Conservation (phyloP, 805 yeast species). For the Alloascoidea africana region DNA sequence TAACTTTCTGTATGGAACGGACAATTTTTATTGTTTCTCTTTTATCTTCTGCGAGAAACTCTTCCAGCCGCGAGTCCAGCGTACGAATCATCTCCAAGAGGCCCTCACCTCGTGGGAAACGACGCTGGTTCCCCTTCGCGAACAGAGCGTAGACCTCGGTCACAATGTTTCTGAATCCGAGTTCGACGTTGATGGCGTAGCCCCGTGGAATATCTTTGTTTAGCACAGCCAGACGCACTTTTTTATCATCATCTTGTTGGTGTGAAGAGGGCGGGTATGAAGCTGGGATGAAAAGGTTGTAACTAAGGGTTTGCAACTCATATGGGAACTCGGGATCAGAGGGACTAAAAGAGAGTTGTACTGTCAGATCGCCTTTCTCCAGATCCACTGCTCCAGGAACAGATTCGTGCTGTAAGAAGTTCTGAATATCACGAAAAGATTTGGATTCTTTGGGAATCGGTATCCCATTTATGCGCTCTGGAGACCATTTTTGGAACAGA, state of each 20-base stretch:
- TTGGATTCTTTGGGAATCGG: too few species aligned
- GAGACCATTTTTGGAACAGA: too few species aligned
- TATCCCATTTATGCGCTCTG: too few species aligned
- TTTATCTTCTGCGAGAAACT: constrained; percentile 41
- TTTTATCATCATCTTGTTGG: neutral
- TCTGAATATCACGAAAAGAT: too few species aligned
- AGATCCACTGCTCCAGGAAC: too few species aligned
- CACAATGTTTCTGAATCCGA: constrained; percentile 36
- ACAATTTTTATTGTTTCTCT: constrained; percentile 49
- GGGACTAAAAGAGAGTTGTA: neutral
- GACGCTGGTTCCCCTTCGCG: constrained; percentile 15
- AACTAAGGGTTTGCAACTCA: neutral
- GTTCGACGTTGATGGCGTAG: constrained; percentile 47
- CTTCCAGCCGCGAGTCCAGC: constrained; percentile 43
- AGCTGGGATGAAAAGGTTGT: neutral
- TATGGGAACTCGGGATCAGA: constrained; percentile 1
- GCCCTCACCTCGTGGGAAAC: constrained; percentile 25
- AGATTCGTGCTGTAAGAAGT: too few species aligned
- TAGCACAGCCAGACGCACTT: constrained; percentile 29
- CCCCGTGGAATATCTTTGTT: constrained; percentile 63
- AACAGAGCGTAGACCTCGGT: neutral
- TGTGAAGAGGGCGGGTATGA: neutral
- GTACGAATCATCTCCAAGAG: constrained; percentile 38
- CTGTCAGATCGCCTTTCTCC: neutral
- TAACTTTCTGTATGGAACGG: constrained; percentile 11